Conservation (phyloP, 371 early-diverging fungal genomes). For the Choanephora cucurbitarum region DNA sequence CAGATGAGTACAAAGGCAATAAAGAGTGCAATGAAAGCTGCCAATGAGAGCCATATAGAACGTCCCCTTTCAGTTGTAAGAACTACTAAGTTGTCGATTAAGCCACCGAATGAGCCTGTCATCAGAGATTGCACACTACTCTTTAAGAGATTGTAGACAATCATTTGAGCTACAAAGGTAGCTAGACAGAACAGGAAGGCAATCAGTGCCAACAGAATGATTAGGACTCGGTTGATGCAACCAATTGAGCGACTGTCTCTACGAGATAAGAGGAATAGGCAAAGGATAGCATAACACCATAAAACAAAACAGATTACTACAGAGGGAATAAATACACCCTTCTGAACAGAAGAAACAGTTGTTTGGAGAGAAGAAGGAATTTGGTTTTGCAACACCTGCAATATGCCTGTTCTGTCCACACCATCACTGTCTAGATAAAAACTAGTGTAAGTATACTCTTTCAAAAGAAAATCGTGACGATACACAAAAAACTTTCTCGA, state of each 20-base stretch:
- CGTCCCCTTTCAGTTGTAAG: constrained; percentile 10
- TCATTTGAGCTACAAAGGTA: constrained; percentile 17
- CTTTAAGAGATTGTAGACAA: constrained; percentile 7
- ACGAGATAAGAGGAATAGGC: constrained; percentile 1
- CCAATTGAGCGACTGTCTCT: constrained; percentile 3
- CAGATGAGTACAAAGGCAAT: constrained; percentile 15
- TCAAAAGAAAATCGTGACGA: no score
- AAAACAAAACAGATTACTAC: constrained; percentile 19
- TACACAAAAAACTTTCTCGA: no score
- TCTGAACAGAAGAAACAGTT: constrained; percentile 12
- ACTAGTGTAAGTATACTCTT: neutral
- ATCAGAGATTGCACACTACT: constrained; percentile 3
- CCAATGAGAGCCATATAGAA: constrained; percentile 28
- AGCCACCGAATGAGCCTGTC: constrained; percentile 4
- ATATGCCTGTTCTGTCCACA: constrained; percentile 18
- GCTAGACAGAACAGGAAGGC: constrained; percentile 16
- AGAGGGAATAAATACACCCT: constrained; percentile 23
- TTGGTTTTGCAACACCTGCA: constrained; percentile 8
- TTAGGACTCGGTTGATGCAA: constrained; percentile 2
- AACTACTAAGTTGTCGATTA: constrained; percentile 8
- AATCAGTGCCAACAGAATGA: constrained; percentile 1
- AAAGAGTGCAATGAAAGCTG: constrained; percentile 18
- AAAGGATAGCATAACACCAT: constrained; percentile 12
- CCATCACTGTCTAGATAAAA: neutral
- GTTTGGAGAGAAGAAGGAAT: constrained; percentile 14